Conservation (phyloP, 2,329 filamentous ascomycete species). For the Hortaea werneckii region DNA sequence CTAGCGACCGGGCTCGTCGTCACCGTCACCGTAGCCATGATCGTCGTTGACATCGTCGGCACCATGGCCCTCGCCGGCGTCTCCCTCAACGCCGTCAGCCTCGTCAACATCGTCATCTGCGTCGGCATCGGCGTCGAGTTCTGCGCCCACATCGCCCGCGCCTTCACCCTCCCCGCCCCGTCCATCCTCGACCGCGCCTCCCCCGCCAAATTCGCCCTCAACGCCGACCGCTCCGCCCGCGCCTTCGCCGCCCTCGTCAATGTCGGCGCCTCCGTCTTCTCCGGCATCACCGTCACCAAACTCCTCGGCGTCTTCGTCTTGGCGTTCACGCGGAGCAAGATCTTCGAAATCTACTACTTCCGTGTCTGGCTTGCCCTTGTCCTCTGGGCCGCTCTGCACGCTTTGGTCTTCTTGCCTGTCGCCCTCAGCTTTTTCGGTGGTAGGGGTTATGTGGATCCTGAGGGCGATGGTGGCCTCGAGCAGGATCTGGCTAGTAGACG, state of each 20-base stretch:
- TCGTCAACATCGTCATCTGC: slow-evolving; percentile 95
- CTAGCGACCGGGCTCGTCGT: slow-evolving; percentile 71
- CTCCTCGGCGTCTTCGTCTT: slow-evolving; percentile 83
- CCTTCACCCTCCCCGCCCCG: slow-evolving; percentile 85
- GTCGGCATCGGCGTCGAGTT: slow-evolving; percentile 96
- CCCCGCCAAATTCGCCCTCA: background rate
- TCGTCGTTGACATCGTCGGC: slow-evolving; percentile 83
- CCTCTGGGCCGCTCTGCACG: slow-evolving; percentile 77
- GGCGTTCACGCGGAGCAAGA: slow-evolving; percentile 92
- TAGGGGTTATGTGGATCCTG: slow-evolving; percentile 73
- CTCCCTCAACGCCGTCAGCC: slow-evolving; percentile 84
- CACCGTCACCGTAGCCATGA: slow-evolving; percentile 83
- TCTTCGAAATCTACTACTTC: slow-evolving; percentile 99
- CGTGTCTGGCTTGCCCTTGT: slow-evolving; percentile 90
- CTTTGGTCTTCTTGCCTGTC: slow-evolving; percentile 84
- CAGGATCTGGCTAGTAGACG: slow-evolving; percentile 74
- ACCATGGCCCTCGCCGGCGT: slow-evolving; percentile 86
- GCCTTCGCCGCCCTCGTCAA: slow-evolving; percentile 92
- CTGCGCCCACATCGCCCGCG: slow-evolving; percentile 89
- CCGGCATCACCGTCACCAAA: slow-evolving; percentile 93
- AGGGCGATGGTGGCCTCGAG: slow-evolving; percentile 77
- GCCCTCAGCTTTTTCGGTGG: slow-evolving; percentile 78
- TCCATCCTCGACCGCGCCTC: slow-evolving; percentile 69
- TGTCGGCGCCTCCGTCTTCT: slow-evolving; percentile 88
- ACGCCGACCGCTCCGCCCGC: slow-evolving; percentile 63